phyloP scores from a whole-genome alignment of 2,329 filamentous ascomycete species.

The Sporothrix luriei region DNA sequence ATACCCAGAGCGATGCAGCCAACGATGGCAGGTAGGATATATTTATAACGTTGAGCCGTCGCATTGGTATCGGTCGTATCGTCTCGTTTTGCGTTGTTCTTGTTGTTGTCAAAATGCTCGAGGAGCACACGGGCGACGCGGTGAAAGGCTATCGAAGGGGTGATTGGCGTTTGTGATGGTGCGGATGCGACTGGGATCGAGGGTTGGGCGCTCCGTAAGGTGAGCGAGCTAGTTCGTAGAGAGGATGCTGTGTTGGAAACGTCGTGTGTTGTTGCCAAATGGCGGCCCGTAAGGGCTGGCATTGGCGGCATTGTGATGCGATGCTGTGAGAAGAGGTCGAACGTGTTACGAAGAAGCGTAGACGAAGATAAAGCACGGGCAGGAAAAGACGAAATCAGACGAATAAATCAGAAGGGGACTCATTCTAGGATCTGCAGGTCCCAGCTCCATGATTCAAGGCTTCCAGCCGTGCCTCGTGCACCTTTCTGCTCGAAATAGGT shows the following conservation, averaged over 20 bases:
- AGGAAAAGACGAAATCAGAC: background rate
- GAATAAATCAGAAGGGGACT: background rate
- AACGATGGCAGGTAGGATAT: background rate
- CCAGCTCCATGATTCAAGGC: background rate
- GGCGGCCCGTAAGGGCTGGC: background rate
- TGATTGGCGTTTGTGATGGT: background rate
- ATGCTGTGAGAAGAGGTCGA: background rate
- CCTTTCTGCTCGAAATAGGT: background rate
- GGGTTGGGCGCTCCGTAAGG: background rate
- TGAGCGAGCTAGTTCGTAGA: background rate
- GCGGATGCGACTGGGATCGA: background rate
- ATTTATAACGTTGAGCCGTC: background rate
- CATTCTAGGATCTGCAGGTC: background rate
- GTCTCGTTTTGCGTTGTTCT: background rate
- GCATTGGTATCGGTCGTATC: background rate
- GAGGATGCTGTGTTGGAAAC: background rate
- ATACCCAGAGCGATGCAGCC: background rate
- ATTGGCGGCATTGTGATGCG: background rate
- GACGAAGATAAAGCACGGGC: too few species aligned
- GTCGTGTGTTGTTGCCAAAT: background rate
- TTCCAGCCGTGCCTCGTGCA: background rate
- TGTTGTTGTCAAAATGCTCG: background rate
- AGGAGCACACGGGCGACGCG: background rate
- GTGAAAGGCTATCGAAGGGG: conserved; percentile 1
- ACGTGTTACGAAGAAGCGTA: background rate